Conservation (phyloP, 164 flowering plant species). For the Umbilicus rupestris region DNA sequence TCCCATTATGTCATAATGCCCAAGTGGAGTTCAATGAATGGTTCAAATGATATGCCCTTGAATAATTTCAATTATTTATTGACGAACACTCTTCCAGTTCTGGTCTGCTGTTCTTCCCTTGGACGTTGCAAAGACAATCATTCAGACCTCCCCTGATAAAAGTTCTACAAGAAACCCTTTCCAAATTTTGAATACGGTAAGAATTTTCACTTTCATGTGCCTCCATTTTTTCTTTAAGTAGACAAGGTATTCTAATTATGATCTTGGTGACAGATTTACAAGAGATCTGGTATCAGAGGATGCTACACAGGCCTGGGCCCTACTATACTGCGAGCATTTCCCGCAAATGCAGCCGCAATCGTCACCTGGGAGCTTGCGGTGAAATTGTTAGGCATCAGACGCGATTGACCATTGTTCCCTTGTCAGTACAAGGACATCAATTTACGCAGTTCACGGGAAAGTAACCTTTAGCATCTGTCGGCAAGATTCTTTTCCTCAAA, state of each 20-base stretch:
- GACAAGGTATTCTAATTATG: background rate
- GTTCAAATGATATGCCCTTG: background rate
- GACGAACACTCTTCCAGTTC: constrained; percentile 30
- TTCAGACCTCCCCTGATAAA: constrained; percentile 59
- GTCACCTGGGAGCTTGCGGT: constrained; percentile 83
- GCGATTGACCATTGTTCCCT: constrained; percentile 14
- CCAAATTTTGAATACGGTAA: constrained; percentile 46
- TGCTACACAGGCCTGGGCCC: constrained; percentile 85
- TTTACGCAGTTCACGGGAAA: background rate
- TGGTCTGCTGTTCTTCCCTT: constrained; percentile 78
- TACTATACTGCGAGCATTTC: constrained; percentile 77
- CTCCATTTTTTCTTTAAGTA: background rate
- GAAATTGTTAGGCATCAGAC: constrained; percentile 56
- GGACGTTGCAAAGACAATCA: constrained; percentile 83
- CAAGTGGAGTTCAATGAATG: background rate
- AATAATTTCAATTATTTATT: background rate
- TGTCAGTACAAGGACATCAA: background rate
- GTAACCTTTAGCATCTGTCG: background rate
- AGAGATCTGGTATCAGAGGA: constrained; percentile 57
- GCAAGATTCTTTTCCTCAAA: constrained; percentile 1
- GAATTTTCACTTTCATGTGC: background rate
- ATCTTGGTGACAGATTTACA: constrained; percentile 43
- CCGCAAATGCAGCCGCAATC: constrained; percentile 95
- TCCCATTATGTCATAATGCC: constrained; percentile 1
- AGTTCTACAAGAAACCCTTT: constrained; percentile 54